Conservation (phyloP, 768 basidiomycete genomes). For the Coprinopsis cinerea region DNA sequence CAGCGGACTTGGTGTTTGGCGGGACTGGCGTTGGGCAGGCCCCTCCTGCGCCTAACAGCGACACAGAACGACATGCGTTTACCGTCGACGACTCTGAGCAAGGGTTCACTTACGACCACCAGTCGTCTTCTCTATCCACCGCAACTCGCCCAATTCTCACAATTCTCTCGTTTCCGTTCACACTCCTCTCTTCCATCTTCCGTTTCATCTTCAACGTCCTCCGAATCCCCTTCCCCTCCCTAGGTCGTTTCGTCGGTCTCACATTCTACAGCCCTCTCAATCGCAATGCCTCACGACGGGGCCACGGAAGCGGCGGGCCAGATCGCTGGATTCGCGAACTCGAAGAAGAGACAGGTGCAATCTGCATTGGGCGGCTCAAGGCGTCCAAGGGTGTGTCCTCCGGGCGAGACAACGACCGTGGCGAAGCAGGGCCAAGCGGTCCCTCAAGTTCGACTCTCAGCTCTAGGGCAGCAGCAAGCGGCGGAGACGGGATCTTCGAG, state of each 20-base stretch:
- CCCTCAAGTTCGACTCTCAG: slow-evolving; percentile 41
- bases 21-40: slow-evolving; percentile 9
- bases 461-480: slow-evolving; percentile 23
- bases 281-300: slow-evolving; percentile 28
- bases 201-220: slow-evolving; percentile 63
- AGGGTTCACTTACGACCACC: slow-evolving; percentile 16
- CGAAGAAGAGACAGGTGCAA: slow-evolving; percentile 81
- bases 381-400: slow-evolving; percentile 25
- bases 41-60: background rate
- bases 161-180: slow-evolving; percentile 54
- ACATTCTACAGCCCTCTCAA: slow-evolving; percentile 38
- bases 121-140: slow-evolving; percentile 16
- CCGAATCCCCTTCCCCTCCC: slow-evolving; percentile 59
- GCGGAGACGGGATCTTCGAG: slow-evolving; percentile 16
- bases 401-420: slow-evolving; percentile 30
- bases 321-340: slow-evolving; percentile 77
- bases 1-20: slow-evolving; percentile 57
- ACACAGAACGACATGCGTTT: slow-evolving; percentile 27
- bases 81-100: slow-evolving; percentile 50
- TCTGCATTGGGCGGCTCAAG: slow-evolving; percentile 44
- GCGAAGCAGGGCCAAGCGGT: slow-evolving; percentile 41
- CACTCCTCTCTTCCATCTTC: slow-evolving; percentile 52
- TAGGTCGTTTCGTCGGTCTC: slow-evolving; percentile 44
- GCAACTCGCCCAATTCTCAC: slow-evolving; percentile 36
- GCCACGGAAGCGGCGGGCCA: slow-evolving; percentile 40